These are phyloP conservation scores for Chrysoporthe deuterocubensis DNA, from an alignment of 2,329 filamentous ascomycete genomes.

Conservation along the genomic window DNA sequence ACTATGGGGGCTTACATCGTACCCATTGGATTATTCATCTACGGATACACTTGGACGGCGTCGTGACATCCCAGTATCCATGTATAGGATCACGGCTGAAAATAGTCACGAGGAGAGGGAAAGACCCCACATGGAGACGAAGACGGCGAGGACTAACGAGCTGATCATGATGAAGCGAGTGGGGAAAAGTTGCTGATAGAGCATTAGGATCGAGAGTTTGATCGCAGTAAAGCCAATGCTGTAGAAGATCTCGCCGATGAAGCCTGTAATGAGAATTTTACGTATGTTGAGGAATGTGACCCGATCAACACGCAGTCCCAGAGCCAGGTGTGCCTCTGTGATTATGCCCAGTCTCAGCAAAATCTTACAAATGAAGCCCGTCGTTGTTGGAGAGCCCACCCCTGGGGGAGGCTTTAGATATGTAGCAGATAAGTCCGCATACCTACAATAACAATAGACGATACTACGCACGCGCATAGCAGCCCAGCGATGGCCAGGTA, in stretches of 20 bases:
- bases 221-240: neutral
- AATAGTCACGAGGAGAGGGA: neutral
- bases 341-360: too few relatives aligned
- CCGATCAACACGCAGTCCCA: neutral
- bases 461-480: too few relatives aligned
- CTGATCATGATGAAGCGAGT: neutral
- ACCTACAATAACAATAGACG: too few relatives aligned
- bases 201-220: neutral
- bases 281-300: neutral
- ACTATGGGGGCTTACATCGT: neutral
- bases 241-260: conserved; percentile 1
- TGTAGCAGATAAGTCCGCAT: too few relatives aligned
- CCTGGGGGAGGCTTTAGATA: too few relatives aligned
- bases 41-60: neutral
- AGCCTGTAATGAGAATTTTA: neutral
- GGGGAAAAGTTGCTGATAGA: neutral
- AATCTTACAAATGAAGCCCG: too few relatives aligned
- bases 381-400: too few relatives aligned
- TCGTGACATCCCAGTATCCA: neutral
- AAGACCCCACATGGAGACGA: neutral
- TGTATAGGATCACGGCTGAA: neutral
- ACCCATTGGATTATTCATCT: neutral
- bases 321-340: neutral
- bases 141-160: neutral
- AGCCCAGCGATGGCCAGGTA: too few relatives aligned